Evolutionary conservation across 345 rosid species (phyloP), one percentile per base, ranked within the genome.

Genomic region (Passiflora organensis): DNA sequence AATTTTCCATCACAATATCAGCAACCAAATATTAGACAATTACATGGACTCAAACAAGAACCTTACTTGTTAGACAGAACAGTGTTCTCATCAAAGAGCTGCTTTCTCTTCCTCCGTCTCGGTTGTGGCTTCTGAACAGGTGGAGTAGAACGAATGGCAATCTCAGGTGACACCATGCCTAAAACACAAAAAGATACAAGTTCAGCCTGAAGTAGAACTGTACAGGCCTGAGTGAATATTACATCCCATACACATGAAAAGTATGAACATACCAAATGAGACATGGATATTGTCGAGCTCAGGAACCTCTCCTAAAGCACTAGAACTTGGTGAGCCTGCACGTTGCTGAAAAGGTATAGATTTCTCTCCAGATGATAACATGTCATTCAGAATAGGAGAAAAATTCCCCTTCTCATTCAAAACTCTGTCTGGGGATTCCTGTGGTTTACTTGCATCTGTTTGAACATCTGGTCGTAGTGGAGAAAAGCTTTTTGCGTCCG

Each of bases 21-120:
- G 53, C 47, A 63, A 48, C 18, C 37, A 45, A 36, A 53, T 41
- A n/a, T 53, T 44, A 43, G 12, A 55, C 23, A 37, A 32, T 32
- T 22, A 16, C 43, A 22, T 24, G 53, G 21, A 51, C n/a, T 2
- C 13, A 51, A 65, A 57, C 38, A 45, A 17, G 47, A 56, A 21
- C 38, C 73, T 14, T 80, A 87, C 98, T 67, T 74, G 68, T 91
- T 88, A 18, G 73, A 63, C 69, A 91, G 52, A 50, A 82, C 89
- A 16, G 80, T 64, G 48, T 63, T 48, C 55, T 66, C 72, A 70
- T 91, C 98, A 67, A 82, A 84, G 43, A 60, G 61, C 36, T 53
- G 70, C 65, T 80, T 76, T 72, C 79, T 87, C 65, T 43, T 69
- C n/a, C 63, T 64, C 24, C 70, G 52, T 25, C 70, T 70, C 44